A percentile compares a stretch with the other conserved stretches of the same genome.
Evolutionary conservation across 768 basidiomycete genomes (phyloP).

Genomic region (Panaeolus papilionaceus): DNA sequence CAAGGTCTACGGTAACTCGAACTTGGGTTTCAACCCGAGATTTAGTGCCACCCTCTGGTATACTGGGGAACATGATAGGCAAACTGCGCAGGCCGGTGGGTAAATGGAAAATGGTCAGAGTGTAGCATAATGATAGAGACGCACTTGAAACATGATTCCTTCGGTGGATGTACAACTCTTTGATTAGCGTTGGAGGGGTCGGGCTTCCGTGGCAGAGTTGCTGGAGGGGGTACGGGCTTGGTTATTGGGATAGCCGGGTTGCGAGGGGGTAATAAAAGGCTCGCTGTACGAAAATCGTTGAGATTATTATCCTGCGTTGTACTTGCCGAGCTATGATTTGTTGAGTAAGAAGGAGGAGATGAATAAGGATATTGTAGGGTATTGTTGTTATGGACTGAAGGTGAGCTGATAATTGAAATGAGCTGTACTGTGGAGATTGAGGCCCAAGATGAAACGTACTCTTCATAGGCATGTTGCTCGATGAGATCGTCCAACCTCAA

Average conservation of each 20-base stretch:
- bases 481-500: conserved; percentile 77
- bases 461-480: conserved; percentile 76
- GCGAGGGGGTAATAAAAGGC: conserved; percentile 39
- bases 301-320: conserved; percentile 29
- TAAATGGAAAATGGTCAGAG: conserved; percentile 23
- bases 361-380: conserved; percentile 34
- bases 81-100: conserved; percentile 50
- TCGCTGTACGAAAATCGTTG: conserved; percentile 37
- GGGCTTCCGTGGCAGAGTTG: conserved; percentile 59
- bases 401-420: conserved; percentile 35
- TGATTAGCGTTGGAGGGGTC: conserved; percentile 56
- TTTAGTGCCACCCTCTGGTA: conserved; percentile 85
- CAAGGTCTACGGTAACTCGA: conserved; percentile 81
- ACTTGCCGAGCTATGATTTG: conserved; percentile 29
- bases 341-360: conserved; percentile 37
- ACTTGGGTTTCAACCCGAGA: conserved; percentile 96
- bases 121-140: conserved; percentile 32
- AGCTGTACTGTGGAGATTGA: conserved; percentile 21
- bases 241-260: conserved; percentile 54
- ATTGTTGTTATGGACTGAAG: conserved; percentile 33
- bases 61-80: conserved; percentile 82
- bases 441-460: conserved; percentile 52
- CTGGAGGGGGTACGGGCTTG: conserved; percentile 73
- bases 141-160: conserved; percentile 80
- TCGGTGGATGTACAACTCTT: conserved; percentile 72